Evolutionary conservation across 1,139 yeast species (phyloP), one percentile per base, ranked within the genome.

Genomic region (Maudiozyma humilis): DNA sequence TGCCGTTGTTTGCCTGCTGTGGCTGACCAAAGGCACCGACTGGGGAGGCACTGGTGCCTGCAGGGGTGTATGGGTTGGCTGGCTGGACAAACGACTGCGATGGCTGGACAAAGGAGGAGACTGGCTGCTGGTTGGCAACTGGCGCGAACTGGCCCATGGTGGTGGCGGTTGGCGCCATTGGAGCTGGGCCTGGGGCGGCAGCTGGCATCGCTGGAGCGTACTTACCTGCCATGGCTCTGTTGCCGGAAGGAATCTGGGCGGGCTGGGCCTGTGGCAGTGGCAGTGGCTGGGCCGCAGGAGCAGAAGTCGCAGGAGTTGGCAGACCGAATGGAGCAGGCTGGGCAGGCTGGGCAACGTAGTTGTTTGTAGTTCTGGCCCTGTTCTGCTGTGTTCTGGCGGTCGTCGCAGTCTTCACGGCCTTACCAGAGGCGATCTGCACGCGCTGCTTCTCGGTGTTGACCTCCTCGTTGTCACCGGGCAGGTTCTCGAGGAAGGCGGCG

Each of bases 381-480:
- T 32, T 42, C 33, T 37, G 44, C 40, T 43, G 47, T 18, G 43
- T 16, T 23, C 39, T 33, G 5, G 43, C 37, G 17, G 43, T 37
- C 25, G 18, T 44, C 19, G 57, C 50, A 17, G 50, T 44, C 17
- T 36, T 41, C 15, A 37, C 12, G 3, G 54, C 23, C 41, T 57
- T 54, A 36, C 69, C 69, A n/a, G 68, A 62, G 7, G 95, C 94
- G 54, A 77, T 79, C 36, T 71, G 56, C 35, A 89, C 82, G 57
- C 97, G 79, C 52, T 86, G 93, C 64, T 80, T 83, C 57, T 86
- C 95, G 38, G 76, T 64, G 38, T 72, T 71, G 19, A 78, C 78
- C 38, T 75, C 78, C 36, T 76, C 75, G 49, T 75, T 73, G 44
- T 68, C 69, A 43, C 78, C 82, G 7, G 97, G 95, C 52, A 89